phyloP scores from a whole-genome alignment of 331 rosid genomes.

The Saraca asoca region DNA sequence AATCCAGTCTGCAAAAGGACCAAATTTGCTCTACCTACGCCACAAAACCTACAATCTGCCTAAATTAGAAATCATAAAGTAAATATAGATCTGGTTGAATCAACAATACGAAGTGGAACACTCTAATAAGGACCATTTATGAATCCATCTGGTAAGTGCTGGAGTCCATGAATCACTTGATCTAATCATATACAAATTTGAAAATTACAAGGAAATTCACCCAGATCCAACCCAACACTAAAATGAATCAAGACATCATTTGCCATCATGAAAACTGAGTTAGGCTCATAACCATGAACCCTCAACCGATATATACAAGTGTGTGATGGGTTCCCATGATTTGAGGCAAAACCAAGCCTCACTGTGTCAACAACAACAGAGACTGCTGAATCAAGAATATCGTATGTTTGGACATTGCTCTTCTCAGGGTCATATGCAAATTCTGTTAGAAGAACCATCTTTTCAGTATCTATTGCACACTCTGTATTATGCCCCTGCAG shows the following conservation, averaged over 20 bases:
- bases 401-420: constrained; percentile 89
- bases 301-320: constrained; percentile 93
- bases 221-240: constrained; percentile 24
- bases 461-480: constrained; percentile 38
- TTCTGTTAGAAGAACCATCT: constrained; percentile 58
- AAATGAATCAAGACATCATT: constrained; percentile 39
- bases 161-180: constrained; percentile 39
- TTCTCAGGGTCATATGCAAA: constrained; percentile 79
- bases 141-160: constrained; percentile 34
- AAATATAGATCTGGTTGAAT: constrained; percentile 41
- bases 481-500: constrained; percentile 46
- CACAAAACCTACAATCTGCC: constrained; percentile 19
- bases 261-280: constrained; percentile 58
- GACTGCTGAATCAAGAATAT: constrained; percentile 48
- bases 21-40: background rate
- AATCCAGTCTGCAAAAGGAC: background rate
- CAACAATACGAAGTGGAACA: constrained; percentile 31
- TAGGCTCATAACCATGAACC: constrained; percentile 82
- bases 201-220: constrained; percentile 39
- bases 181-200: constrained; percentile 39
- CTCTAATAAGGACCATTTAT: constrained; percentile 23
- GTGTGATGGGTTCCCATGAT: constrained; percentile 84
- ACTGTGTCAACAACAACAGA: constrained; percentile 59
- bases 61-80: constrained; percentile 34
- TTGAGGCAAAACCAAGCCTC: constrained; percentile 78